These are phyloP conservation scores for Aspergillus sp. DNA, from an alignment of 2,329 filamentous ascomycete species.

Conservation along the genomic window DNA sequence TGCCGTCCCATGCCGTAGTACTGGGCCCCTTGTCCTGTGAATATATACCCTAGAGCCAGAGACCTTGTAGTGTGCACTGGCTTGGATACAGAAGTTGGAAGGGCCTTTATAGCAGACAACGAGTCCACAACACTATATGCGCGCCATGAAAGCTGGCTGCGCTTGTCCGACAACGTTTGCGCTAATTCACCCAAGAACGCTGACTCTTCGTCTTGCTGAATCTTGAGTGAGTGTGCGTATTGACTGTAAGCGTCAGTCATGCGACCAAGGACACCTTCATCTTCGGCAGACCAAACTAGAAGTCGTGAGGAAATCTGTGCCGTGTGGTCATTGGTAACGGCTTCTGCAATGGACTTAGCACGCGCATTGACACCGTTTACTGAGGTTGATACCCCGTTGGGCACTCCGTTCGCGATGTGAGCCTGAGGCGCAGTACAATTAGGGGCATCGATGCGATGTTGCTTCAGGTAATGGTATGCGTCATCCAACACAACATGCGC, in stretches of 20 bases:
- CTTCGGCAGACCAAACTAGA: neutral
- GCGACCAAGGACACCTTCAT: neutral
- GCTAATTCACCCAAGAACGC: no score
- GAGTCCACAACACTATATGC: no score
- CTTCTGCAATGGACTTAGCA: no score
- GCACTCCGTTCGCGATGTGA: neutral
- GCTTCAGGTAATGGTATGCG: constrained; percentile 13
- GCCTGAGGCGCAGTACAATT: neutral
- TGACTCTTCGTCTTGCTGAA: neutral
- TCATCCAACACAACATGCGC: constrained; percentile 35
- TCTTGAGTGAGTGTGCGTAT: neutral
- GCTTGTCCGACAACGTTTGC: no score
- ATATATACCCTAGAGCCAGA: constrained; percentile 31
- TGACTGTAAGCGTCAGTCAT: neutral
- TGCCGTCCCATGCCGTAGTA: constrained; percentile 35
- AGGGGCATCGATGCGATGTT: neutral
- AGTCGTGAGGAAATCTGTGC: neutral
- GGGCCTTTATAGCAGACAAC: neutral
- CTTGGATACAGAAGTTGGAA: neutral
- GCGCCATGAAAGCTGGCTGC: no score
- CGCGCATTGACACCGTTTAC: neutral
- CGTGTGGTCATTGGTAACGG: neutral
- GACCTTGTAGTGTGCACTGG: neutral
- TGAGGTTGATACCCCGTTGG: neutral
- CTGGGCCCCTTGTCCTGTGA: constrained; percentile 42